Conservation (phyloP, 768 basidiomycete genomes). For the Macrolepiota dolichaula region DNA sequence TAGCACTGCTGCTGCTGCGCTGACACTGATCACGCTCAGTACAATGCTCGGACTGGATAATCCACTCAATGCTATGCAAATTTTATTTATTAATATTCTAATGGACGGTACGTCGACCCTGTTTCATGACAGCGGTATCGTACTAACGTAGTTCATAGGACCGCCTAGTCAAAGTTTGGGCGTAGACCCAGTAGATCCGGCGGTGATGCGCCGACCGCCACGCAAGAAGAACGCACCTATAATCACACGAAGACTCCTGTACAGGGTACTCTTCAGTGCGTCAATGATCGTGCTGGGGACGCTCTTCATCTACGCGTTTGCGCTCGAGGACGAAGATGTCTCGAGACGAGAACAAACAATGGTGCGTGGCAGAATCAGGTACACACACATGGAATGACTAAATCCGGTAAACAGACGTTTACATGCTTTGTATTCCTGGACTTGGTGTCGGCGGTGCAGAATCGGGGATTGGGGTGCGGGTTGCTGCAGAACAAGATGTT, state of each 20-base stretch:
- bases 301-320: slow-evolving; percentile 81
- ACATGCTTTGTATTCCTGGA: slow-evolving; percentile 97
- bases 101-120: slow-evolving; percentile 78
- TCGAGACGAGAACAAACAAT: slow-evolving; percentile 92
- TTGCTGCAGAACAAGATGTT: slow-evolving; percentile 88
- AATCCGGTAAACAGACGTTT: slow-evolving; percentile 68
- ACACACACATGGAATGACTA: background rate
- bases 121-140: background rate
- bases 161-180: slow-evolving; percentile 95
- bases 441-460: slow-evolving; percentile 91
- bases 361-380: slow-evolving; percentile 45
- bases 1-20: slow-evolving; percentile 93
- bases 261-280: slow-evolving; percentile 89
- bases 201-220: slow-evolving; percentile 92
- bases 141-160: slow-evolving; percentile 38
- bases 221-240: slow-evolving; percentile 89
- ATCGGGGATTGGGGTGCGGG: slow-evolving; percentile 85
- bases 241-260: slow-evolving; percentile 68
- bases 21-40: slow-evolving; percentile 92
- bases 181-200: slow-evolving; percentile 93
- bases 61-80: slow-evolving; percentile 97
- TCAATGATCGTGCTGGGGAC: slow-evolving; percentile 89
- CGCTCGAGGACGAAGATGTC: slow-evolving; percentile 80
- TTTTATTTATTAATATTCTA: slow-evolving; percentile 97
- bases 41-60: slow-evolving; percentile 88